phyloP scores from a whole-genome alignment of 371 early-diverging fungal species.

The Mucor circinelloides region DNA sequence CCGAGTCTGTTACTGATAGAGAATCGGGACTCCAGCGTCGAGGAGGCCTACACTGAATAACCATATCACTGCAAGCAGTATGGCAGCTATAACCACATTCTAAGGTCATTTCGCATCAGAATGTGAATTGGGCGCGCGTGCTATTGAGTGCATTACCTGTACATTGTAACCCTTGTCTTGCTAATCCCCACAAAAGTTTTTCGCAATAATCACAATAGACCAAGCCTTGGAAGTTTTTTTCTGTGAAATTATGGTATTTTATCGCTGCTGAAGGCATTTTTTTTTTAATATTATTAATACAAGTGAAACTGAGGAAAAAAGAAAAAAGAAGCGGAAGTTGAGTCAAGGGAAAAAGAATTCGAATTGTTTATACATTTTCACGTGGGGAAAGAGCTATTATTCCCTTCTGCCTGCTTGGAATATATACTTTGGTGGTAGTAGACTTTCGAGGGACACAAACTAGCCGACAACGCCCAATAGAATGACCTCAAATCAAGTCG shows the following conservation, averaged over 20 bases:
- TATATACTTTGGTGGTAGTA: not conserved
- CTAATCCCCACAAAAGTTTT: slow-evolving; percentile 60
- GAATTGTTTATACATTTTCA: not conserved
- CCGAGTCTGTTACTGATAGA: slow-evolving; percentile 49
- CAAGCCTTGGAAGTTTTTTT: slow-evolving; percentile 53
- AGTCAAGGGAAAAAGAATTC: not conserved
- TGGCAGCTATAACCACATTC: slow-evolving; percentile 49
- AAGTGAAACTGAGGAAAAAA: slow-evolving; percentile 8
- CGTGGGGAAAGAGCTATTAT: not conserved
- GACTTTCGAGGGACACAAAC: not conserved
- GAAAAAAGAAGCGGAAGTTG: not conserved
- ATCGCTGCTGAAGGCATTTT: slow-evolving; percentile 28
- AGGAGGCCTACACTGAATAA: slow-evolving; percentile 38
- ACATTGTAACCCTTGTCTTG: slow-evolving; percentile 61
- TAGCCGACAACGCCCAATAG: not conserved
- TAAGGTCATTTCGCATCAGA: not conserved
- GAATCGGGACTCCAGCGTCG: slow-evolving; percentile 41
- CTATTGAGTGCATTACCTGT: slow-evolving; percentile 29
- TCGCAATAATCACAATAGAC: slow-evolving; percentile 65
- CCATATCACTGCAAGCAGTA: slow-evolving; percentile 37
- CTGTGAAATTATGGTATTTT: slow-evolving; percentile 48
- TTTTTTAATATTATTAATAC: slow-evolving; percentile 1
- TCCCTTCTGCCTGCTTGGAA: not conserved
- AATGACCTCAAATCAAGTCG: not conserved
- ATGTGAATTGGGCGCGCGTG: not conserved